Evolutionary conservation across 345 rosid species (phyloP).

Genomic region (Gossypium ekmanianum): DNA sequence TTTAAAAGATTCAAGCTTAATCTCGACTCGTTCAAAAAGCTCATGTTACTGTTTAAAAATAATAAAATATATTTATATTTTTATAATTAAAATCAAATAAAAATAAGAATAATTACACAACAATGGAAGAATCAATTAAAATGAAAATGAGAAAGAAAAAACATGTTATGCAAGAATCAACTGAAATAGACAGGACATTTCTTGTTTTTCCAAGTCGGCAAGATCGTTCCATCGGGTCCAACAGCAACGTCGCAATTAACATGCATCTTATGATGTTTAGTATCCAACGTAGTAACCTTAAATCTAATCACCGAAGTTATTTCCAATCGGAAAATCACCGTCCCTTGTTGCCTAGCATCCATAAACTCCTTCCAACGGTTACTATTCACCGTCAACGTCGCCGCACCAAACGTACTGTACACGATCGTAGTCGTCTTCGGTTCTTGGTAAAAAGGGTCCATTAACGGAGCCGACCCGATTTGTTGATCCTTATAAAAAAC

Average conservation of each 20-base stretch:
- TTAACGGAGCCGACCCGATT: slow-evolving; percentile 49
- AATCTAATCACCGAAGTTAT: slow-evolving; percentile 33
- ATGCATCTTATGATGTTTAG: slow-evolving; percentile 58
- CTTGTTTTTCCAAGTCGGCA: slow-evolving; percentile 42
- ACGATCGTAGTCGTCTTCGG: slow-evolving; percentile 63
- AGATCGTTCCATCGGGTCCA: slow-evolving; percentile 59
- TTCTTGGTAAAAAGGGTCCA: slow-evolving; percentile 46
- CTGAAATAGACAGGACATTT: slow-evolving; percentile 56
- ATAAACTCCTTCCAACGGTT: slow-evolving; percentile 57
- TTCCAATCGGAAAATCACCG: slow-evolving; percentile 55
- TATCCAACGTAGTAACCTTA: slow-evolving; percentile 64
- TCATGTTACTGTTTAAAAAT: too few species aligned
- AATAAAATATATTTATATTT: too few species aligned
- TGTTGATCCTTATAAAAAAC: slow-evolving; percentile 57
- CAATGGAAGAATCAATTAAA: too few species aligned
- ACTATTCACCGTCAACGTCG: slow-evolving; percentile 50
- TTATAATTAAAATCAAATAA: too few species aligned
- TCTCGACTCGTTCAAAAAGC: too few species aligned
- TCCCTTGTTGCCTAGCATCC: slow-evolving; percentile 56
- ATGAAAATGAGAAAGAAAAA: too few species aligned
- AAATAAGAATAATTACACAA: too few species aligned
- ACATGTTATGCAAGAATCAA: too few species aligned
- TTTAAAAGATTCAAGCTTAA: too few species aligned
- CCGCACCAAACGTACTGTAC: slow-evolving; percentile 43
- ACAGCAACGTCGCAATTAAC: slow-evolving; percentile 52